These are phyloP conservation scores for Aspergillus sp. DNA, from an alignment of 2,329 filamentous ascomycete species.

Conservation along the genomic window DNA sequence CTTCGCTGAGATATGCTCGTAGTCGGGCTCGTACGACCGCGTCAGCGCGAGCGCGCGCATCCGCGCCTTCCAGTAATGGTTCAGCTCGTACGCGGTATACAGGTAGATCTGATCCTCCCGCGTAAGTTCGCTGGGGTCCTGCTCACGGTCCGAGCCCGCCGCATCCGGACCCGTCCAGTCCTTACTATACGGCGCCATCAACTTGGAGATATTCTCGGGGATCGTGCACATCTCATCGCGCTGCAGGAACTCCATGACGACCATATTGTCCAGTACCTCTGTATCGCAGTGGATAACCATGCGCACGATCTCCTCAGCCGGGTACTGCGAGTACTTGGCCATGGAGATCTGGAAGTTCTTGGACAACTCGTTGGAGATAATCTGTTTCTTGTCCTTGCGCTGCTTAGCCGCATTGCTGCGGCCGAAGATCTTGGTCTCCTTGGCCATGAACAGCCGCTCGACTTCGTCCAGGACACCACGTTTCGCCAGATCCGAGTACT, in stretches of 20 bases:
- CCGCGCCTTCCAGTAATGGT: constrained; percentile 97
- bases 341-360: constrained; percentile 89
- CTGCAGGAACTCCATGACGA: constrained; percentile 94
- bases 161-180: constrained; percentile 92
- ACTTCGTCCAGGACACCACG: constrained; percentile 97
- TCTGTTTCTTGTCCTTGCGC: constrained; percentile 93
- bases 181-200: constrained; percentile 90
- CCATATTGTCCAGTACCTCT: constrained; percentile 76
- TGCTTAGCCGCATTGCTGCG: constrained; percentile 59
- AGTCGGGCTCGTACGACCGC: constrained; percentile 74
- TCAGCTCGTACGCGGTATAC: constrained; percentile 84
- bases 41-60: constrained; percentile 86
- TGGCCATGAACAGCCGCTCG: constrained; percentile 93
- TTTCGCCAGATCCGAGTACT: constrained; percentile 84
- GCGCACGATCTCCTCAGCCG: constrained; percentile 75
- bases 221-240: constrained; percentile 89
- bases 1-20: constrained; percentile 81
- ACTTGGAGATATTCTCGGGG: constrained; percentile 79
- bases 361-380: constrained; percentile 83
- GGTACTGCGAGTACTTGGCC: constrained; percentile 79
- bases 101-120: constrained; percentile 93
- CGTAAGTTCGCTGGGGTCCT: constrained; percentile 80
- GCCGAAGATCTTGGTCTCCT: constrained; percentile 78
- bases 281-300: constrained; percentile 95
- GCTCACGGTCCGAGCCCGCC: constrained; percentile 66